Conservation (phyloP, 371 early-diverging fungal genomes). For the Circinella minor region DNA sequence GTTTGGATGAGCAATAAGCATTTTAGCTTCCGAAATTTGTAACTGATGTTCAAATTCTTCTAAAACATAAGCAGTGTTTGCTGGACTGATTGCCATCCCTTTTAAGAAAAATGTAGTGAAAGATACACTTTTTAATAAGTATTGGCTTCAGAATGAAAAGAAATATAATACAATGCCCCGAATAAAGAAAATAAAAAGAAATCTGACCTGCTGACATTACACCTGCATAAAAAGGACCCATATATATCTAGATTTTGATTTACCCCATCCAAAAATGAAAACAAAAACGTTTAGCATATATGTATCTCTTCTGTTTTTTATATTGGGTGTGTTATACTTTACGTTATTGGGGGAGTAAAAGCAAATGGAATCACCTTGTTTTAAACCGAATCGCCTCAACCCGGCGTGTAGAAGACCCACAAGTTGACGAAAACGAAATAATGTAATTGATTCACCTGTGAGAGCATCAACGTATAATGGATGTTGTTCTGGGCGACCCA, state of each 20-base stretch:
- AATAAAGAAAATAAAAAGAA: neutral
- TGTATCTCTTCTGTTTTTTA: too few species aligned
- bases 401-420: slow-evolving; percentile 16
- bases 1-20: slow-evolving; percentile 50
- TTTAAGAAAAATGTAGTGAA: neutral
- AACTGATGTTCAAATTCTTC: slow-evolving; percentile 73
- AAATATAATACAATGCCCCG: too few species aligned
- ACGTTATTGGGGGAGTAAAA: slow-evolving; percentile 24
- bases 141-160: too few species aligned
- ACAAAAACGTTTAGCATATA: too few species aligned
- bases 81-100: slow-evolving; percentile 57
- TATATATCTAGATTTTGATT: slow-evolving; percentile 18
- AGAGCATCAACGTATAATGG: slow-evolving; percentile 21
- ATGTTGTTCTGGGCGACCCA: slow-evolving; percentile 9
- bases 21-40: slow-evolving; percentile 60
- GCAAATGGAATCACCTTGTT: slow-evolving; percentile 19
- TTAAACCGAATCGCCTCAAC: slow-evolving; percentile 13
- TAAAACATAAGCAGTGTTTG: slow-evolving; percentile 70
- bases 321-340: neutral
- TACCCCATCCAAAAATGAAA: too few species aligned
- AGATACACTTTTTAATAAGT: neutral
- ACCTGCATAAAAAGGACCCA: slow-evolving; percentile 23
- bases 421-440: slow-evolving; percentile 7
- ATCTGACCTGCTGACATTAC: slow-evolving; percentile 15
- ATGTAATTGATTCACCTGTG: slow-evolving; percentile 17